These are phyloP conservation scores for Thelonectria discophora DNA, from an alignment of 2,329 filamentous ascomycete genomes.

Conservation along the genomic window DNA sequence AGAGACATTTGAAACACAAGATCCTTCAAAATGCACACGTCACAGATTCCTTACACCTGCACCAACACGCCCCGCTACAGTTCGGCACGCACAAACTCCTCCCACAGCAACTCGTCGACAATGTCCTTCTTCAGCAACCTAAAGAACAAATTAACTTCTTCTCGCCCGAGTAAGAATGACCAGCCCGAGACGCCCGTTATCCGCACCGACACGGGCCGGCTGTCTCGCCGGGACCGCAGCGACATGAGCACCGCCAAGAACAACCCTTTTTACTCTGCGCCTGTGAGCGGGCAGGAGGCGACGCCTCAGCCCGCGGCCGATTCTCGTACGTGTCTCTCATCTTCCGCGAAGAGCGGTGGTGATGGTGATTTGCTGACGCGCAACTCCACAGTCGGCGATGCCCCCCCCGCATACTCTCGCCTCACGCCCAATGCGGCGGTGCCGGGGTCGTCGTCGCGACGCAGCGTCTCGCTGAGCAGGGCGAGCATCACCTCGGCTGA, in stretches of 20 bases:
- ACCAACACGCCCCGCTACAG: background rate
- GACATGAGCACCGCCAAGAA: background rate
- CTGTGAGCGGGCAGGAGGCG: background rate
- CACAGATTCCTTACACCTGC: background rate
- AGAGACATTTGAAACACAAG: background rate
- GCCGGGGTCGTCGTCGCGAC: slow-evolving; percentile 20
- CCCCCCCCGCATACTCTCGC: slow-evolving; percentile 49
- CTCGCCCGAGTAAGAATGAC: slow-evolving; percentile 32
- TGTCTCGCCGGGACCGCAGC: slow-evolving; percentile 15
- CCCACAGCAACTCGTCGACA: background rate
- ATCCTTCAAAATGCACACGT: background rate
- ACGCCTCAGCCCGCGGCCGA: background rate
- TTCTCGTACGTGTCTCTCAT: slow-evolving; percentile 11
- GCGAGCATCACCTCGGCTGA: slow-evolving; percentile 57
- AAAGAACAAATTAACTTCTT: slow-evolving; percentile 44
- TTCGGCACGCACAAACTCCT: background rate
- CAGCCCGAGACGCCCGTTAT: background rate
- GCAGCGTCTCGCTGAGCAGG: slow-evolving; percentile 27
- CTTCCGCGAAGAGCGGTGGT: background rate
- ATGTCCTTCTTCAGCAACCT: slow-evolving; percentile 40
- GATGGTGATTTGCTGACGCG: background rate
- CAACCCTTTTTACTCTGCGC: slow-evolving; percentile 18
- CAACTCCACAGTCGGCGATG: slow-evolving; percentile 36
- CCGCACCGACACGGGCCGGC: background rate
- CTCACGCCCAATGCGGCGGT: slow-evolving; percentile 25